Percentiles rank a stretch among this genome's conserved stretches.
phyloP scores from a whole-genome alignment of 2,329 filamentous ascomycete species.

The Cordyceps fumosorosea region DNA sequence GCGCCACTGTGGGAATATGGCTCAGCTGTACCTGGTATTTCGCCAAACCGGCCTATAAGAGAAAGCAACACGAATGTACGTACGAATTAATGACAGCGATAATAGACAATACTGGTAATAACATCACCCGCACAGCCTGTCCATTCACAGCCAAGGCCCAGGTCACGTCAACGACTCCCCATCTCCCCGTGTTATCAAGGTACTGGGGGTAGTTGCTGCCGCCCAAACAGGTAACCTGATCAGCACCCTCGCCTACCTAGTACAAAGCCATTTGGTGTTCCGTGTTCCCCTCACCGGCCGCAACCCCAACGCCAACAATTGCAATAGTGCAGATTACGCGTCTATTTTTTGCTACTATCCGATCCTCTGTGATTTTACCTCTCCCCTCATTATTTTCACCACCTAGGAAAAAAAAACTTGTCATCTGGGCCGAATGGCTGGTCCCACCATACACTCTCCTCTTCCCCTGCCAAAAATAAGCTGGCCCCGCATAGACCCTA shows the following conservation, averaged over 20 bases:
- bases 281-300: background rate
- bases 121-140: background rate
- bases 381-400: background rate
- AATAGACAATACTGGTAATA: background rate
- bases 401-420: background rate
- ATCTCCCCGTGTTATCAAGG: background rate
- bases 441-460: background rate
- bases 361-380: background rate
- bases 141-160: background rate
- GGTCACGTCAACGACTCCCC: background rate
- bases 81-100: background rate
- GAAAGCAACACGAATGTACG: background rate
- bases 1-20: background rate
- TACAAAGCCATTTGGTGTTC: background rate
- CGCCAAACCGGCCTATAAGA: background rate
- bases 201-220: background rate
- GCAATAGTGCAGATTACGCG: background rate
- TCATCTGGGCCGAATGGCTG: constrained; percentile 11
- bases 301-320: background rate
- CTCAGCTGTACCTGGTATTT: background rate
- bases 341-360: background rate
- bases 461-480: constrained; percentile 11
- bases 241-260: background rate
- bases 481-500: background rate
- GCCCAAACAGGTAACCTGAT: too few species aligned